Evolutionary conservation across 495 filamentous ascomycete genomes (phyloP), one percentile per base, ranked within the genome.

Genomic region (Podospora appendiculata): DNA sequence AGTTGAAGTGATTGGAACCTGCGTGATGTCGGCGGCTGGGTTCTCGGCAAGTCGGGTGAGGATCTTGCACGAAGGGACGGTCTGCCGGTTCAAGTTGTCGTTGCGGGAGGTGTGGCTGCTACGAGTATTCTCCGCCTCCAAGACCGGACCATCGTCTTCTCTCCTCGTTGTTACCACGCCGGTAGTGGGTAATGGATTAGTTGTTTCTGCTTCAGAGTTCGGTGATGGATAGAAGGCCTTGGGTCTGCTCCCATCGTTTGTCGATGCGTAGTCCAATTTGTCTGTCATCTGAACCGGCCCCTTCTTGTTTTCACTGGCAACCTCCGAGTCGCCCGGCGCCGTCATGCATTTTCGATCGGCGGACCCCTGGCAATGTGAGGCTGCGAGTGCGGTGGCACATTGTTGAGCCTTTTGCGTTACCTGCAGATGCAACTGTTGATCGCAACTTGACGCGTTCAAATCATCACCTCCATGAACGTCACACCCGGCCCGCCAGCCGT

Each of bases 51-150:
- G 44, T 8, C 45, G 51, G 5, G 52, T 32, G 18, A 50, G 41
- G 18, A 54, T 46, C 25, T 50, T 54, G 47, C 52, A 54, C 9
- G 46, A 41, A 41, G 46, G 25, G 14, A 34, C 48, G 36, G 41
- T 11, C 5, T 19, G 45, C 49, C 49, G 34, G 41, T 48, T 18
- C 39, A 41, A 41, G 38, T 41, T 16, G 7, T 41, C 38, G 38
- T 12, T 6, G 38, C 3, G 38, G 2, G 38, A 41, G 38, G 11
- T 41, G 2, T 7, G 2, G 38, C 38, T 41, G 12, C 7, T 2
- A 12, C 12, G 7, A 3, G 38, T 41, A 41, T 41, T 41, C 38
- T 16, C 38, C 12, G 38, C 38, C 38, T 12, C 38, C 14, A 12
- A 4, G 14, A 41, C 38, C 4, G 38, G 12, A 4, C 3, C 38